These are phyloP conservation scores for Aureobasidium sp. DNA, from an alignment of 2,329 filamentous ascomycete genomes.

Conservation along the genomic window DNA sequence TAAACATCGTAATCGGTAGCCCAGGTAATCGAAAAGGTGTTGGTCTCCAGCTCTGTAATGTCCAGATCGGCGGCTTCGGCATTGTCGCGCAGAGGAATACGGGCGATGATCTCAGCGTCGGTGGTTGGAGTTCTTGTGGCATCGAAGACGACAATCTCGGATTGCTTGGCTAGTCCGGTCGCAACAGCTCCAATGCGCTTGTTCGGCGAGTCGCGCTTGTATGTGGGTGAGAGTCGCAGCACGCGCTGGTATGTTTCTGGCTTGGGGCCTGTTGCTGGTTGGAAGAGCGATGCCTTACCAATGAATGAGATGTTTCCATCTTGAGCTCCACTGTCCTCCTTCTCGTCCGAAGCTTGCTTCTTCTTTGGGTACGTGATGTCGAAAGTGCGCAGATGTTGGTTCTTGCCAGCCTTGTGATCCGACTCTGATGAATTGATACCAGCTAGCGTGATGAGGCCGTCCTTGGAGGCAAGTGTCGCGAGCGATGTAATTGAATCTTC, in stretches of 20 bases:
- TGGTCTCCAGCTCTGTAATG: slow-evolving; percentile 50
- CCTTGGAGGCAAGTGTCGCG: slow-evolving; percentile 55
- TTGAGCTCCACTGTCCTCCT: slow-evolving; percentile 27
- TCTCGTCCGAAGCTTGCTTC: slow-evolving; percentile 32
- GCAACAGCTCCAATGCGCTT: slow-evolving; percentile 68
- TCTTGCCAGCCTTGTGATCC: slow-evolving; percentile 66
- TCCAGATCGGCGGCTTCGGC: slow-evolving; percentile 63
- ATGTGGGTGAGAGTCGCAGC: slow-evolving; percentile 48
- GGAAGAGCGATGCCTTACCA: slow-evolving; percentile 46
- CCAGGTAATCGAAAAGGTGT: slow-evolving; percentile 65
- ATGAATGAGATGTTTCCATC: slow-evolving; percentile 36
- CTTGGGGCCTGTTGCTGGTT: slow-evolving; percentile 33
- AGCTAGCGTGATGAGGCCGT: slow-evolving; percentile 52
- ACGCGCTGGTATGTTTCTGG: slow-evolving; percentile 54
- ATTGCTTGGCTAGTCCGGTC: slow-evolving; percentile 62
- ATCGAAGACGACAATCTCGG: slow-evolving; percentile 75
- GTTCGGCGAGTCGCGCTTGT: slow-evolving; percentile 40
- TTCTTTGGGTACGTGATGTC: slow-evolving; percentile 49
- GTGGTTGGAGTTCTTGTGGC: slow-evolving; percentile 48
- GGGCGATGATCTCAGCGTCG: slow-evolving; percentile 44
- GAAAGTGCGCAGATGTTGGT: slow-evolving; percentile 76
- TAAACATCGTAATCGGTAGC: slow-evolving; percentile 70
- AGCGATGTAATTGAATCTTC: slow-evolving; percentile 87
- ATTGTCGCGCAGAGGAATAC: slow-evolving; percentile 42
- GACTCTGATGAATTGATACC: slow-evolving; percentile 75